Evolutionary conservation across 2,329 filamentous ascomycete species (phyloP).

Genomic region (Scorias spongiosa): DNA sequence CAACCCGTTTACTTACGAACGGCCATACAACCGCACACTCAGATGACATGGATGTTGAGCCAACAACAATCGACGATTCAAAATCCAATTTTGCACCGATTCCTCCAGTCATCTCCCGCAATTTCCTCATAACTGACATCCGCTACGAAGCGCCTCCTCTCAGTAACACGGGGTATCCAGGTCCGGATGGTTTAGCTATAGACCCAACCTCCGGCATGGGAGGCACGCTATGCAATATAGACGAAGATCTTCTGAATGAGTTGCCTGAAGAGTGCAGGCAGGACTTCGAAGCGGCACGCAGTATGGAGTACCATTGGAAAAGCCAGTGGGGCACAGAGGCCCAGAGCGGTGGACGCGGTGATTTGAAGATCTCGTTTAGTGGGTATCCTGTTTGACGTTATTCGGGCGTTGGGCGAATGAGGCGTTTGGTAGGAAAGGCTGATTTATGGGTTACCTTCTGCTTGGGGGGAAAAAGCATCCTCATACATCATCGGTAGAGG

Average conservation of each 20-base stretch:
- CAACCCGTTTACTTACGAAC: conserved; percentile 2
- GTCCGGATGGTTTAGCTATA: conserved; percentile 36
- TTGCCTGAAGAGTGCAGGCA: conserved; percentile 55
- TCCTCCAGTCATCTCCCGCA: conserved; percentile 42
- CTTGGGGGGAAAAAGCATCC: not conserved
- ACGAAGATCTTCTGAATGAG: conserved; percentile 49
- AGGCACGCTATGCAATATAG: conserved; percentile 44
- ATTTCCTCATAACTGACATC: conserved; percentile 48
- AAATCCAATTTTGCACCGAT: conserved; percentile 36
- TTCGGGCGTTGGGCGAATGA: conserved; percentile 22
- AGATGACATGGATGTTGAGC: conserved; percentile 6
- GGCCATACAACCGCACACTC: conserved; percentile 4
- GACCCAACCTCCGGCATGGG: conserved; percentile 30
- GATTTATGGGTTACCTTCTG: not conserved
- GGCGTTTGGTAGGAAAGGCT: not conserved
- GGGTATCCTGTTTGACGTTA: conserved; percentile 33
- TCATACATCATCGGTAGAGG: too few species aligned
- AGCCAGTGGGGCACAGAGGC: conserved; percentile 57
- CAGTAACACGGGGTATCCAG: conserved; percentile 43
- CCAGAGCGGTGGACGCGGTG: conserved; percentile 33
- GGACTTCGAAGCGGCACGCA: conserved; percentile 54
- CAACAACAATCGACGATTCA: conserved; percentile 1
- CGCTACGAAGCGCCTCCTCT: conserved; percentile 43
- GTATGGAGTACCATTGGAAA: conserved; percentile 57
- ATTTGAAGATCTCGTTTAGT: conserved; percentile 32